phyloP scores from a whole-genome alignment of 2,329 filamentous ascomycete species.

The Aspergillus glaucus region DNA sequence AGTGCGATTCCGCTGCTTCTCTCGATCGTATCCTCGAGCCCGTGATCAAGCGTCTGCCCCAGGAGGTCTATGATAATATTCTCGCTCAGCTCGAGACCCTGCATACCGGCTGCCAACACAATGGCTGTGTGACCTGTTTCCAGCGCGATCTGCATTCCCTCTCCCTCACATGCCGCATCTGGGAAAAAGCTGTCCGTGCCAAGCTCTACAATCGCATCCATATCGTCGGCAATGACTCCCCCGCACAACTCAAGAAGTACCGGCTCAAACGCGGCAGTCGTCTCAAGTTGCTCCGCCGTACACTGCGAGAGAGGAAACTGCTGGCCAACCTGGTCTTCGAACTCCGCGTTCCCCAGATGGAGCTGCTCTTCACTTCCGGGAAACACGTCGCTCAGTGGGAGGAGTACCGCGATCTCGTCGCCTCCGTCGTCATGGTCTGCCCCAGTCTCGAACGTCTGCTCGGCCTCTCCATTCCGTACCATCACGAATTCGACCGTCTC shows the following conservation, averaged over 20 bases:
- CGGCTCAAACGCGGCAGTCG: slow-evolving; percentile 45
- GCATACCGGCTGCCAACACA: slow-evolving; percentile 34
- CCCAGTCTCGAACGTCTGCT: slow-evolving; percentile 51
- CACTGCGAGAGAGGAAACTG: slow-evolving; percentile 46
- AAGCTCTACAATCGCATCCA: slow-evolving; percentile 47
- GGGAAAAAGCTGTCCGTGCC: slow-evolving; percentile 48
- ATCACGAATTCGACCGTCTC: slow-evolving; percentile 49
- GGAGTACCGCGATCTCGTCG: slow-evolving; percentile 47
- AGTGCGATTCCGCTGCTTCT: slow-evolving; percentile 35
- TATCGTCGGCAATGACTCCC: slow-evolving; percentile 44
- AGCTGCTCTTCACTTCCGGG: slow-evolving; percentile 35
- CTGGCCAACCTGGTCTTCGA: slow-evolving; percentile 50
- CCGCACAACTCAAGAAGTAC: slow-evolving; percentile 42
- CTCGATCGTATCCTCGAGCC: slow-evolving; percentile 28
- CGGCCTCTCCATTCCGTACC: slow-evolving; percentile 49
- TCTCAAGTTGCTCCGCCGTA: slow-evolving; percentile 50
- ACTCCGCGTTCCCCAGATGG: slow-evolving; percentile 47
- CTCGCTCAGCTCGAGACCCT: slow-evolving; percentile 44
- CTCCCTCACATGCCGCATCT: slow-evolving; percentile 50
- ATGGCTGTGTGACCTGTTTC: slow-evolving; percentile 49
- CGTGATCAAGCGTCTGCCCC: slow-evolving; percentile 43
- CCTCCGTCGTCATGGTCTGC: slow-evolving; percentile 54
- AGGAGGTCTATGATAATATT: slow-evolving; percentile 51
- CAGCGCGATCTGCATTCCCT: slow-evolving; percentile 49
- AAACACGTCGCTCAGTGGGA: slow-evolving; percentile 38